Conservation (phyloP, 2,329 filamentous ascomycete species). For the Colletotrichum sublineola region DNA sequence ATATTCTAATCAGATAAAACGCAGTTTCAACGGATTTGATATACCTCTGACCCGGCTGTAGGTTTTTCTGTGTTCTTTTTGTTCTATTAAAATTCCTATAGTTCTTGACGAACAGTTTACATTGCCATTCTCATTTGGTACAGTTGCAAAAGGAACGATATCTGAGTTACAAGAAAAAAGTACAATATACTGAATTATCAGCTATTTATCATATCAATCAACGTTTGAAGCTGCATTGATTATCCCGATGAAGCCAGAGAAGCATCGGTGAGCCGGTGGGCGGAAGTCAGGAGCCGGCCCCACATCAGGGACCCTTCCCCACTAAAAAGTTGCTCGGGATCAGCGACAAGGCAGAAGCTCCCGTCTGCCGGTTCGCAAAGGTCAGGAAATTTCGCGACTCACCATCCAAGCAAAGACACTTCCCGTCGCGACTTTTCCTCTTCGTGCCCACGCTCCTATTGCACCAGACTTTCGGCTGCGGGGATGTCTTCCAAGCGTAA, state of each 20-base stretch:
- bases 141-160: fast-evolving
- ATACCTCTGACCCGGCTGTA: background rate
- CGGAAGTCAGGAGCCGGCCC: background rate
- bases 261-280: background rate
- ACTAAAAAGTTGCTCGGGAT: constrained; percentile 22
- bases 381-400: constrained; percentile 24
- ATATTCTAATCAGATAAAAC: fast-evolving
- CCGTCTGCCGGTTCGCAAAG: background rate
- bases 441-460: too few species aligned
- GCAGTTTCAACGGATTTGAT: too few species aligned
- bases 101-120: background rate
- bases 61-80: background rate
- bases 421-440: background rate
- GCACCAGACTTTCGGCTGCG: fast-evolving
- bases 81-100: fast-evolving
- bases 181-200: background rate
- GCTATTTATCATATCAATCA: fast-evolving
- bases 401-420: background rate
- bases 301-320: constrained; percentile 7
- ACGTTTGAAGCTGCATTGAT: background rate
- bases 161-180: fast-evolving
- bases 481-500: constrained; percentile 55
- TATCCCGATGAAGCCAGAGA: background rate
- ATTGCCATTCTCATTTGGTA: background rate
- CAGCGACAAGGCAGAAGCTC: constrained; percentile 13